Conservation (phyloP, 2,329 filamentous ascomycete genomes). For the Aureobasidium sp. region DNA sequence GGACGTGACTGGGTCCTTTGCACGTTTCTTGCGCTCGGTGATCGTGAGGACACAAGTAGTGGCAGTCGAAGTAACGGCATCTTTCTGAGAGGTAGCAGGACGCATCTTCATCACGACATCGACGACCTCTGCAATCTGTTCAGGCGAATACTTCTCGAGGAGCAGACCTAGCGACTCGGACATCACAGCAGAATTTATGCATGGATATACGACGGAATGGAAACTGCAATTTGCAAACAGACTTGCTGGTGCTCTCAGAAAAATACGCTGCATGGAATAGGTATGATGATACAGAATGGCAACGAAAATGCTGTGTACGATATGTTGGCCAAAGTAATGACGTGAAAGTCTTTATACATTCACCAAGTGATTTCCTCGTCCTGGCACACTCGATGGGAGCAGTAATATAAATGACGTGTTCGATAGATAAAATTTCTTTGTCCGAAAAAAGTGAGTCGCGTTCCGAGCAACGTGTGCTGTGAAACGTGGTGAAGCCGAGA, state of each 20-base stretch:
- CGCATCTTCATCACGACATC: neutral
- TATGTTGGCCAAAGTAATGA: neutral
- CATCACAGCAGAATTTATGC: neutral
- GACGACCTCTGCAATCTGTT: constrained; percentile 3
- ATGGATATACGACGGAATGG: no score
- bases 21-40: constrained; percentile 17
- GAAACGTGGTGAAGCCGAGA: neutral
- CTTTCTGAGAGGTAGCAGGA: neutral
- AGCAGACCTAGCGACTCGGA: constrained; percentile 3
- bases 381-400: neutral
- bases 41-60: neutral
- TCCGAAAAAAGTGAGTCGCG: neutral
- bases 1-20: constrained; percentile 12
- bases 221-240: no score
- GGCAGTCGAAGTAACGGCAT: neutral
- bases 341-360: neutral
- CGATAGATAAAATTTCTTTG: neutral
- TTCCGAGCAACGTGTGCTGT: neutral
- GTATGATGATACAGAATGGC: no score
- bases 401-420: neutral
- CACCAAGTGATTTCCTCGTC: neutral
- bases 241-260: no score
- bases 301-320: no score
- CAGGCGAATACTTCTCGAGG: constrained; percentile 10
- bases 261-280: no score